phyloP scores from a whole-genome alignment of 2,329 filamentous ascomycete genomes.

The Colletotrichum agaves region DNA sequence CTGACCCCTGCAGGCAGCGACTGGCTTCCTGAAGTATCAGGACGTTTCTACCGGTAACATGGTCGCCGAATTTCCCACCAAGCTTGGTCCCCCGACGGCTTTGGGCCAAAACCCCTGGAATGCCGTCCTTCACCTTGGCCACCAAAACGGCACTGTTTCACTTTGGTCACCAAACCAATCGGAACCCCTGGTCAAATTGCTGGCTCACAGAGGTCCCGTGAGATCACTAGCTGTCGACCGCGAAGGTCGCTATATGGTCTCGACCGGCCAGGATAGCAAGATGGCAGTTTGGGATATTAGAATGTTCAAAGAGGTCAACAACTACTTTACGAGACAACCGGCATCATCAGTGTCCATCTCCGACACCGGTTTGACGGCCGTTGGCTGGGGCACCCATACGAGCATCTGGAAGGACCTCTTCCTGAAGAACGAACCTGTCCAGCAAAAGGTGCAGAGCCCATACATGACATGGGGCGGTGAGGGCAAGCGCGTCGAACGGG shows the following conservation, averaged over 20 bases:
- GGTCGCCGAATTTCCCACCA: constrained; percentile 86
- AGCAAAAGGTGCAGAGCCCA: constrained; percentile 83
- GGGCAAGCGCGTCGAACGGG: constrained; percentile 80
- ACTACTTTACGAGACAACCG: constrained; percentile 85
- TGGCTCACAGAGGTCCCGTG: constrained; percentile 90
- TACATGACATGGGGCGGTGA: constrained; percentile 96
- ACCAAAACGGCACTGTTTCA: constrained; percentile 94
- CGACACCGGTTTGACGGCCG: constrained; percentile 86
- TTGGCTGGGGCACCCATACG: constrained; percentile 90
- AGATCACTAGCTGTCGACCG: constrained; percentile 86
- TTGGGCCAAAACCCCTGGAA: constrained; percentile 92
- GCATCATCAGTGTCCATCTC: constrained; percentile 88
- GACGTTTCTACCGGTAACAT: constrained; percentile 94
- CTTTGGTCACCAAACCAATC: constrained; percentile 95
- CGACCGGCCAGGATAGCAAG: constrained; percentile 86
- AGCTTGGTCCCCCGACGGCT: constrained; percentile 83
- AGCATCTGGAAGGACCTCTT: constrained; percentile 94
- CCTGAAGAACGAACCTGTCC: constrained; percentile 75
- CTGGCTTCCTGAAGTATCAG: constrained; percentile 90
- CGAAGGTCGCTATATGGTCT: constrained; percentile 95
- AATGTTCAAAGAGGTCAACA: constrained; percentile 92
- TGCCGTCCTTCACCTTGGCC: constrained; percentile 89
- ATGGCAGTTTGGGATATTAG: constrained; percentile 98
- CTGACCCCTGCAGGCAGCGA: constrained; percentile 68
- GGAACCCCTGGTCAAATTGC: constrained; percentile 88